phyloP scores from a whole-genome alignment of 139 green algal genomes.

The Tetradesmus obliquus region DNA sequence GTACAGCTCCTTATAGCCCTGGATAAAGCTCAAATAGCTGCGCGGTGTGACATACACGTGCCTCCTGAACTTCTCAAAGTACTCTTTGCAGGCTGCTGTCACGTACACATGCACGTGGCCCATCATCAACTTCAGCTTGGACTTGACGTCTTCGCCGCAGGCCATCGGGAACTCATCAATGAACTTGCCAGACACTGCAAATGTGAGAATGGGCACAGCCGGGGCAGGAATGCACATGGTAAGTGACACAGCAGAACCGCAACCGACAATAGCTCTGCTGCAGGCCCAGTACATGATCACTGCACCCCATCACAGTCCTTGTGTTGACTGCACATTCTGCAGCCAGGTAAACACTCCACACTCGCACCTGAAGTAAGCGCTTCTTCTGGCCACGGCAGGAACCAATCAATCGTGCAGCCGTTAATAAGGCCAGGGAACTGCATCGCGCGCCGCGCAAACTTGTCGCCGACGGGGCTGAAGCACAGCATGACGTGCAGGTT shows the following conservation, averaged over 20 bases:
- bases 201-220: background rate
- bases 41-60: conserved; percentile 96
- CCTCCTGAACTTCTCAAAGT: conserved; percentile 91
- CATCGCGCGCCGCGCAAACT: conserved; percentile 87
- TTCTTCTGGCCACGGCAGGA: conserved; percentile 77
- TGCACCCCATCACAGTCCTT: background rate
- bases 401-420: conserved; percentile 97
- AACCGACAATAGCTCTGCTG: too few species aligned
- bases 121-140: conserved; percentile 88
- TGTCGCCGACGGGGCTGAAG: conserved; percentile 92
- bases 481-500: conserved; percentile 95
- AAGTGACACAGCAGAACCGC: background rate
- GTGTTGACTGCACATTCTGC: background rate
- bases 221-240: background rate
- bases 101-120: conserved; percentile 88
- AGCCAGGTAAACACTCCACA: background rate
- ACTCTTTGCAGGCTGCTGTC: conserved; percentile 88
- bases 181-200: conserved; percentile 85
- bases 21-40: conserved; percentile 94
- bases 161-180: conserved; percentile 91
- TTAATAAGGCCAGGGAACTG: conserved; percentile 97
- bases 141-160: conserved; percentile 79
- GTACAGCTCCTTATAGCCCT: conserved; percentile 93
- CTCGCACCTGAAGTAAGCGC: conserved; percentile 60
- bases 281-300: too few species aligned